Evolutionary conservation across 108 stramenopile species (phyloP), one percentile per base, ranked within the genome.

Genomic region (Craspedostauros australis): DNA sequence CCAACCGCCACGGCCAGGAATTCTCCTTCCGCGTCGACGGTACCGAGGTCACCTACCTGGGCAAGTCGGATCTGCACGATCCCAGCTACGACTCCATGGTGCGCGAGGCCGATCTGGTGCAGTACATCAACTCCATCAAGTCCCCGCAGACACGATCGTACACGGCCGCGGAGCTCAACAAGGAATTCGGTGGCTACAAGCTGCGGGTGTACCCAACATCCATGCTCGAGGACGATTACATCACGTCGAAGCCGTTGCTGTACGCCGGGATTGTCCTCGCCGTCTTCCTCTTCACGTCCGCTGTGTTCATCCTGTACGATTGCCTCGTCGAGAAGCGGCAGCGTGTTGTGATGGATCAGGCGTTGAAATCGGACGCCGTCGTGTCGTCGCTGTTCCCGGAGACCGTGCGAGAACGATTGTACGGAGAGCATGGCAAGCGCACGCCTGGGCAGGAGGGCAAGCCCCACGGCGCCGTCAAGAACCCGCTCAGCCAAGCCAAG

Each of bases 231-330:
- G 40, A 42, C 7, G 12, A 5, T 1, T 55, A 32, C 40, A 14
- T 12, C 18, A 55, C 25, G 6, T 1, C 25, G 2, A 4, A 42
- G 19, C 33, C 54, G 1, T 1, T 25, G 15, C 27, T 32, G 1
- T 55, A 42, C 26, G 23, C 40, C 6, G 54, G 14, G 25, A 19
- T 40, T 11, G 54, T 55, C 22, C 11, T 24, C 9, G 40, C 21
- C 20, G 43, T 55, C 40, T 55, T 55, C 34, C 27, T 42, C 20
- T 55, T 55, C 40, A 55, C 54, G 1, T 19, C 23, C 25, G 8
- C 16, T 7, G 40, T 28, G 5, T 55, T 55, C 26, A 15, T 55
- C 1, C 4, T 55, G 0, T 55, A 42, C 26, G 54, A 55, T 24
- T 55, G 33, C 54, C 16, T 42, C 0, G 54, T 52, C 14, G 5